These are phyloP conservation scores for Crithidia bombi DNA, from an alignment of 208 protist species.

Conservation along the genomic window DNA sequence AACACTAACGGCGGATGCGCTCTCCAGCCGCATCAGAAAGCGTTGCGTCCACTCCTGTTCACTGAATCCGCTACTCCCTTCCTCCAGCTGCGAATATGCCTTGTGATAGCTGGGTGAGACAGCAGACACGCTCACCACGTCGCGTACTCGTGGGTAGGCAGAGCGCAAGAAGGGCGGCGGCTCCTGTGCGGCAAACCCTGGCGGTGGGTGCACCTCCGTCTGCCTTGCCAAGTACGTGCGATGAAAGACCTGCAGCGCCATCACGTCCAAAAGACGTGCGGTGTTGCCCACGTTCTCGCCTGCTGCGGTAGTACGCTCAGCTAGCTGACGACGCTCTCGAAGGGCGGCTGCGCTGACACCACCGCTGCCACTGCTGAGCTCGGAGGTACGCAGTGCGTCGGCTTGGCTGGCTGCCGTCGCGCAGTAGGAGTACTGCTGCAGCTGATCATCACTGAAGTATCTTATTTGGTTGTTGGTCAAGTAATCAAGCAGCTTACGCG, in stretches of 20 bases:
- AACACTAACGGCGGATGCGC: neutral
- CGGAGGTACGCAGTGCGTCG: conserved; percentile 56
- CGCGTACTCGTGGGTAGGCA: conserved; percentile 72
- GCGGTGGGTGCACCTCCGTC: conserved; percentile 55
- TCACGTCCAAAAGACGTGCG: conserved; percentile 42
- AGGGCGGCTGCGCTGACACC: conserved; percentile 20
- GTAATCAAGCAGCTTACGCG: conserved; percentile 73
- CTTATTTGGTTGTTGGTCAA: conserved; percentile 70
- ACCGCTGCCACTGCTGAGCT: conserved; percentile 19
- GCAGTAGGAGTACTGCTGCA: conserved; percentile 56
- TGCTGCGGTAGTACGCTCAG: conserved; percentile 42
- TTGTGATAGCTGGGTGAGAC: neutral
- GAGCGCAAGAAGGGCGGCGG: conserved; percentile 62
- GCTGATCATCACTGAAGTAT: conserved; percentile 68
- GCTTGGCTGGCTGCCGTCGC: conserved; percentile 51
- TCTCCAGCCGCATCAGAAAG: conserved; percentile 32
- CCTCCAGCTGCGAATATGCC: neutral
- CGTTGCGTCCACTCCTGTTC: conserved; percentile 35
- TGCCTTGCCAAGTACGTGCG: conserved; percentile 49
- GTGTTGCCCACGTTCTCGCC: conserved; percentile 45
- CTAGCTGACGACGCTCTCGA: conserved; percentile 37
- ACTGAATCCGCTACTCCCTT: neutral
- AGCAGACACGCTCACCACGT: conserved; percentile 1
- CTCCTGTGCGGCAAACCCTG: conserved; percentile 57
- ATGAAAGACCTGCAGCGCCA: conserved; percentile 57